Evolutionary conservation across 257 asterid species (phyloP), one percentile per base, ranked within the genome.

Genomic region (Sherardia arvensis): DNA sequence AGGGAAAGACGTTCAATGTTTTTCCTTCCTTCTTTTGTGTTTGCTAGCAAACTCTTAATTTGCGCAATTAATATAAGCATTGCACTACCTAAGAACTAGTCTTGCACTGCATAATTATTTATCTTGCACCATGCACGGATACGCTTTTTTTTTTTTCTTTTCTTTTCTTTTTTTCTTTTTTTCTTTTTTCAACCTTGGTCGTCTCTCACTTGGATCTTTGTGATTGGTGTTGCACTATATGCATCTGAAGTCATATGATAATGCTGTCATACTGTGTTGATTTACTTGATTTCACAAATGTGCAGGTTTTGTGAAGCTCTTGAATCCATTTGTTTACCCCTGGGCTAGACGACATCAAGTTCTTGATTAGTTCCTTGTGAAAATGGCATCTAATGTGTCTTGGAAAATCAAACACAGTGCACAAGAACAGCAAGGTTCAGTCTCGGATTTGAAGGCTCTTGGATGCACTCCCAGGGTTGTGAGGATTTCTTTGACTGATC

Each of bases 401-500:
- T 14, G 11, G 53, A 27, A 28, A 27, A 5, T n/a, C 67, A 62
- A 43, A 53, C 28, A 62, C 40, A 29, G 18, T 26, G 55, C 45
- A 43, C 55, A 40, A 20, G 25, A 11, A 23, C 2, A 7, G 11
- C 57, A 63, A 47, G 21, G 58, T 22, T 45, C 58, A 38, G 12
- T 10, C 47, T 38, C 18, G 5, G 18, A 38, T 4, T 0, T 38
- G 47, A 38, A 38, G 14, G 47, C 47, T 38, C 47, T 0, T 38
- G 47, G 18, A 11, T 38, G 18, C 47, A 38, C 47, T 43, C 56
- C 67, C 20, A 47, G 45, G 63, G 67, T 77, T 0, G 75, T 87
- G 5, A 68, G 89, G 43, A 66, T 87, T 38, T 66, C 78, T 4
- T 67, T 77, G 61, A 77, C 89, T 40, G 96, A 87, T 71, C 78